Evolutionary conservation across 2,329 filamentous ascomycete species (phyloP), one percentile per base, ranked within the genome.

Genomic region (Monosporascus sp.): DNA sequence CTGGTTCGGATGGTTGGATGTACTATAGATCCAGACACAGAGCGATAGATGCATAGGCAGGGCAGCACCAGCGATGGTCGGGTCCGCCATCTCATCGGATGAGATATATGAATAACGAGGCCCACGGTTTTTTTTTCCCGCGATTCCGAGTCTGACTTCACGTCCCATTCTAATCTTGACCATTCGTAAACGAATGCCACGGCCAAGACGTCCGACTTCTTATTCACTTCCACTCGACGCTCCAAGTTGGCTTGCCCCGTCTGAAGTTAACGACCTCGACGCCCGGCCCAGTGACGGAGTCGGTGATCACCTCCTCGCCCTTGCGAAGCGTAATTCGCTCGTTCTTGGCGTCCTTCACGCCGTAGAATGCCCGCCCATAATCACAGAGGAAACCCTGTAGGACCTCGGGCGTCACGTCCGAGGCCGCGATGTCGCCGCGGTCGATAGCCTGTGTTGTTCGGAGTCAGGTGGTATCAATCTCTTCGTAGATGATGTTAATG

Each of bases 261-360:
- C 83, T 73, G 65, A 86, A 89, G 9, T 84, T 83, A 57, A 88
- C 82, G 42, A 89, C 80, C 64, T 85, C 80, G 14, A 84, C 71
- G 38, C 78, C 78, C 14, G 78, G 72, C 25, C 75, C 81, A 63
- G 71, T 75, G 51, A 88, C 63, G 39, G 79, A 73, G 53, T 81
- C 74, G 27, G 73, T 69, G 38, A 88, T 78, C 55, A 71, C 76
- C 61, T 78, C 78, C n/a, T 49, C 39, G 20, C 50, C 53, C 38
- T 53, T 57, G 41, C 51, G 53, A 20, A 59, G 42, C 6, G 50
- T 42, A 34, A 57, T 56, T 3, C 47, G 31, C 47, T 49, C 47
- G 38, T 42, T 38, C 48, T 53, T 47, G 41, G 42, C 22, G 39
- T 54, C 38, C 27, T 38, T 36, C n/a, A 57, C 47, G 3, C 57